A percentile compares a stretch with the other conserved stretches of the same genome.
These are phyloP conservation scores for Aaosphaeria arxii DNA, from an alignment of 2,329 filamentous ascomycete species.

Conservation along the genomic window DNA sequence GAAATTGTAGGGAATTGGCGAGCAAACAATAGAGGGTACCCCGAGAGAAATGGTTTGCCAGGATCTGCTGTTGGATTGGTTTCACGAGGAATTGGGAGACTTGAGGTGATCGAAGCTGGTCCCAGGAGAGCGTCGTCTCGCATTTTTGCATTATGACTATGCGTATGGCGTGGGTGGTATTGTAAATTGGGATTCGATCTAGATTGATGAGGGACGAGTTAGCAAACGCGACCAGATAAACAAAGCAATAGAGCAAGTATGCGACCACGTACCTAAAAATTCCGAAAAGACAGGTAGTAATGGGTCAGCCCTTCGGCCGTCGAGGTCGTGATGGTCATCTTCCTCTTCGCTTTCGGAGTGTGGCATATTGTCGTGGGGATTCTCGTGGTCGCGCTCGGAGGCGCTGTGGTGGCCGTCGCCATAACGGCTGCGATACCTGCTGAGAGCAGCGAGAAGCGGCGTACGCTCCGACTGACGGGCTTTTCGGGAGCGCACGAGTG, in stretches of 20 bases:
- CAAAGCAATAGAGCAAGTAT: no score
- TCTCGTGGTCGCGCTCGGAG: slow-evolving; percentile 17
- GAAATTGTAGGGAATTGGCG: slow-evolving; percentile 91
- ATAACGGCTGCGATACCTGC: slow-evolving; percentile 24
- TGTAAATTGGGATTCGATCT: slow-evolving; percentile 88
- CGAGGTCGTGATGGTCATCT: slow-evolving; percentile 26
- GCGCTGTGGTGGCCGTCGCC: slow-evolving; percentile 14
- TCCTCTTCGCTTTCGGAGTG: slow-evolving; percentile 26
- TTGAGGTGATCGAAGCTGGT: slow-evolving; percentile 91
- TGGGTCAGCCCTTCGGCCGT: slow-evolving; percentile 29
- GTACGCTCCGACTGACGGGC: slow-evolving; percentile 30
- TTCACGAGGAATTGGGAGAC: slow-evolving; percentile 95
- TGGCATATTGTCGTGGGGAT: slow-evolving; percentile 10
- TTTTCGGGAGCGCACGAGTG: slow-evolving; percentile 31
- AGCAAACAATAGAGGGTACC: slow-evolving; percentile 87
- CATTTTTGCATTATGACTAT: slow-evolving; percentile 79
- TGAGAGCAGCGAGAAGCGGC: slow-evolving; percentile 32
- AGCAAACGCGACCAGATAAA: slow-evolving; percentile 7
- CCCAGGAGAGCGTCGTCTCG: slow-evolving; percentile 91
- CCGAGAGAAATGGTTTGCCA: slow-evolving; percentile 75
- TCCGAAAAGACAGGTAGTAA: slow-evolving; percentile 41
- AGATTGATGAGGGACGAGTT: slow-evolving; percentile 19
- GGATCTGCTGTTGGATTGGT: slow-evolving; percentile 89
- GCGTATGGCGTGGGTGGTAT: slow-evolving; percentile 84
- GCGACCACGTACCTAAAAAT: slow-evolving; percentile 28